phyloP scores from a whole-genome alignment of 2,329 filamentous ascomycete genomes.

The Alternaria conjuncta region DNA sequence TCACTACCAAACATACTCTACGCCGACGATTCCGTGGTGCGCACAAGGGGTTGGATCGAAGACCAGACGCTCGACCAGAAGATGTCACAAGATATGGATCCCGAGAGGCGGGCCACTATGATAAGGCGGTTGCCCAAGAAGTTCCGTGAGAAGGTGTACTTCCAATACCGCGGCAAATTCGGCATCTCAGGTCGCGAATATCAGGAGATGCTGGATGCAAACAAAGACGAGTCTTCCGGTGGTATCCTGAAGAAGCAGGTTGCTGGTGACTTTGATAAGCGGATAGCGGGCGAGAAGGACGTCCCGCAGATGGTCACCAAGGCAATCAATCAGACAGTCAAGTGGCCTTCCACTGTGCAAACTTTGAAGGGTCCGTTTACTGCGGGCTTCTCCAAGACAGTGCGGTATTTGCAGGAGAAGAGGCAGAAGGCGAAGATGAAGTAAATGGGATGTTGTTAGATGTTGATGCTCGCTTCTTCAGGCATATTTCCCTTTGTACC shows the following conservation, averaged over 20 bases:
- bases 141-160: conserved; percentile 90
- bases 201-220: conserved; percentile 80
- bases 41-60: conserved; percentile 66
- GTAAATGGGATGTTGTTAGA: conserved; percentile 2
- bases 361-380: conserved; percentile 85
- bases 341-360: conserved; percentile 90
- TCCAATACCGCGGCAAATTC: conserved; percentile 91
- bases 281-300: conserved; percentile 77
- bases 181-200: conserved; percentile 85
- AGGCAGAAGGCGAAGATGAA: conserved; percentile 51
- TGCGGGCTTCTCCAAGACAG: conserved; percentile 71
- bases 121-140: conserved; percentile 85
- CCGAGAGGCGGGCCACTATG: conserved; percentile 91
- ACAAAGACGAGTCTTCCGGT: conserved; percentile 69
- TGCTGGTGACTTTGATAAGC: conserved; percentile 83
- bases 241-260: conserved; percentile 72
- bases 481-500: conserved; percentile 23
- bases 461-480: background rate
- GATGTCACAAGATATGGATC: conserved; percentile 90
- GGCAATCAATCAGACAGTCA: conserved; percentile 85
- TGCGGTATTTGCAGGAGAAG: conserved; percentile 85
- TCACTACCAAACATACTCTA: conserved; percentile 89
- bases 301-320: conserved; percentile 73
- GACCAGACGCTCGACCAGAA: conserved; percentile 65
- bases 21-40: conserved; percentile 65